Evolutionary conservation across 352 stramenopile genomes (phyloP).

Genomic region (Pseudoperonospora humuli): DNA sequence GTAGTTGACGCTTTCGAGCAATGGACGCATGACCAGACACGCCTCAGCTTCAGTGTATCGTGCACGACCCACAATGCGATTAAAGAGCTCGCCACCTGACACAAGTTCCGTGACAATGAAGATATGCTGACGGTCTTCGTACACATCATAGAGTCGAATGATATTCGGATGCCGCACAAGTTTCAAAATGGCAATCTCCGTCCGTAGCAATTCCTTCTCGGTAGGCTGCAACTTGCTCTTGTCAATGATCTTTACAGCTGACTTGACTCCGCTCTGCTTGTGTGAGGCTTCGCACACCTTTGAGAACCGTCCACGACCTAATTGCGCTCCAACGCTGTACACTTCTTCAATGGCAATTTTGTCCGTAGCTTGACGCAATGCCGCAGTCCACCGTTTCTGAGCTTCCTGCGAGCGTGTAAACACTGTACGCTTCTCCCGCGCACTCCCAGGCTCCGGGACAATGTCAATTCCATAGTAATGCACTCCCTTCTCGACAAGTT

Average conservation of each 20-base stretch:
- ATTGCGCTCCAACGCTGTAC: conserved; percentile 83
- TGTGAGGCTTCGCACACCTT: conserved; percentile 77
- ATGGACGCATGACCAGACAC: conserved; percentile 75
- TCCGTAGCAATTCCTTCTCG: conserved; percentile 87
- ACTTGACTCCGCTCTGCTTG: conserved; percentile 51
- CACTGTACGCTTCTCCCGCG: conserved; percentile 69
- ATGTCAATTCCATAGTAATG: conserved; percentile 88
- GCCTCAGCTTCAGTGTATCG: conserved; percentile 87
- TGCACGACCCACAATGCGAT: conserved; percentile 88
- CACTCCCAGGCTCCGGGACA: conserved; percentile 52
- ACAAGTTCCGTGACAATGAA: conserved; percentile 98
- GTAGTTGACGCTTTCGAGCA: conserved; percentile 88
- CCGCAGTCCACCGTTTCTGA: conserved; percentile 66
- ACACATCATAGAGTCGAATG: conserved; percentile 85
- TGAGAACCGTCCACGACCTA: conserved; percentile 86
- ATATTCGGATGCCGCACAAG: conserved; percentile 88
- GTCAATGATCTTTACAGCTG: conserved; percentile 91
- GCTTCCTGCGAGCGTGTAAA: conserved; percentile 75
- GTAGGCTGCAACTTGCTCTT: conserved; percentile 82
- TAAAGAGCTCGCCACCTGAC: conserved; percentile 94
- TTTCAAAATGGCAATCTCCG: conserved; percentile 91
- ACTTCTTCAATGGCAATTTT: conserved; percentile 86
- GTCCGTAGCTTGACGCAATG: conserved; percentile 73
- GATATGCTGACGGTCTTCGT: conserved; percentile 89
- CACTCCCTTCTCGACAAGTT: conserved; percentile 65